A percentile compares a stretch with the other conserved stretches of the same genome.
Conservation (phyloP, 352 stramenopile species). For the Thalassiosira mediterranea region DNA sequence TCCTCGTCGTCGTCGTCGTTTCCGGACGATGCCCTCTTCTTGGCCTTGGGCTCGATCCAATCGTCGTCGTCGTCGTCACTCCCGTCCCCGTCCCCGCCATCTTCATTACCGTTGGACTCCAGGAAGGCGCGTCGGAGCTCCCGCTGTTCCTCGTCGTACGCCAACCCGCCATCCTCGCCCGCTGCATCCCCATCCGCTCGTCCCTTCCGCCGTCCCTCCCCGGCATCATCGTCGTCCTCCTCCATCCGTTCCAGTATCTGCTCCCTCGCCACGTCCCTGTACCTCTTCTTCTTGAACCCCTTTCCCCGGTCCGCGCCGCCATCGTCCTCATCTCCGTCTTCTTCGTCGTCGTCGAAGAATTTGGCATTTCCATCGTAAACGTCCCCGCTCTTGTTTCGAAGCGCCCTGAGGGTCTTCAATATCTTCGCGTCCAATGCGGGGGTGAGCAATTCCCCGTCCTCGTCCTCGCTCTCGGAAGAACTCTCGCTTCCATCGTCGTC, state of each 20-base stretch:
- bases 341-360: slow-evolving; percentile 86
- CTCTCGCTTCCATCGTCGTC: slow-evolving; percentile 31
- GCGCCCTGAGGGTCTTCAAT: slow-evolving; percentile 86
- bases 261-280: slow-evolving; percentile 94
- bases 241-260: slow-evolving; percentile 91
- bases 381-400: slow-evolving; percentile 88
- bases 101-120: slow-evolving; percentile 55
- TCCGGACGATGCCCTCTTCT: slow-evolving; percentile 14
- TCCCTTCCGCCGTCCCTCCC: slow-evolving; percentile 67
- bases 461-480: slow-evolving; percentile 70
- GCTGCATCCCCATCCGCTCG: slow-evolving; percentile 68
- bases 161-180: slow-evolving; percentile 45
- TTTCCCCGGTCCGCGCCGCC: slow-evolving; percentile 43
- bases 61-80: slow-evolving; percentile 75
- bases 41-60: slow-evolving; percentile 61
- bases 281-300: slow-evolving; percentile 76
- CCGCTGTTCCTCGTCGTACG: slow-evolving; percentile 86
- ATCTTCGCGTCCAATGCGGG: slow-evolving; percentile 71
- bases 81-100: slow-evolving; percentile 48
- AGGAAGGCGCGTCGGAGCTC: slow-evolving; percentile 80
- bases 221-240: slow-evolving; percentile 79
- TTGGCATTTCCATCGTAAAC: slow-evolving; percentile 91
- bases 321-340: slow-evolving; percentile 40
- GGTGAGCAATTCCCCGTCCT: slow-evolving; percentile 72
- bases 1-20: slow-evolving; percentile 62